Evolutionary conservation across 768 basidiomycete species (phyloP).

Genomic region (Pleurotus platypus): DNA sequence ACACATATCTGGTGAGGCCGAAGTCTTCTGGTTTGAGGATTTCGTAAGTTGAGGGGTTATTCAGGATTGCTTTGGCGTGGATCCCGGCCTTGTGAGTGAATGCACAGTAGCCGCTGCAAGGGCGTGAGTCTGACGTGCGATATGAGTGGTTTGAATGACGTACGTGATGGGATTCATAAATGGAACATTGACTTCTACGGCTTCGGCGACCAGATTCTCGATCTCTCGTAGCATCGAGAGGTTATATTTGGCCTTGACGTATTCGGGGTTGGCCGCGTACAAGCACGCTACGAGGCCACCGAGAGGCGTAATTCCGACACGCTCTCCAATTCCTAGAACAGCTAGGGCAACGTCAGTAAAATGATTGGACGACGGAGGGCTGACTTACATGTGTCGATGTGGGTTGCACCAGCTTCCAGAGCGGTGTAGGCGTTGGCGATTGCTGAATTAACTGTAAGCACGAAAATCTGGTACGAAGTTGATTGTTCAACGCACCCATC

Average conservation of each 20-base stretch:
- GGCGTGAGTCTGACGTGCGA: background rate
- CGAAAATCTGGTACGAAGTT: background rate
- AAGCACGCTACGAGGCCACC: slow-evolving; percentile 96
- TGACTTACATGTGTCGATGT: slow-evolving; percentile 90
- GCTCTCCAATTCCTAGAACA: slow-evolving; percentile 96
- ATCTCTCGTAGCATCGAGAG: slow-evolving; percentile 96
- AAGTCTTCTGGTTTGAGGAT: slow-evolving; percentile 99
- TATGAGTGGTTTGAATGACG: slow-evolving; percentile 16
- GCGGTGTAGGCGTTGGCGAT: slow-evolving; percentile 99
- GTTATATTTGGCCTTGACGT: slow-evolving; percentile 99
- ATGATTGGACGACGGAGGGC: background rate
- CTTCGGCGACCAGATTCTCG: slow-evolving; percentile 98
- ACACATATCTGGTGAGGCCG: slow-evolving; percentile 95
- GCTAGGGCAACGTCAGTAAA: slow-evolving; percentile 38
- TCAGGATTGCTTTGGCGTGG: slow-evolving; percentile 99
- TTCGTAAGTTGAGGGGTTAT: slow-evolving; percentile 99
- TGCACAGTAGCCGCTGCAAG: slow-evolving; percentile 88
- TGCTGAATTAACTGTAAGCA: slow-evolving; percentile 39
- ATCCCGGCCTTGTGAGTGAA: slow-evolving; percentile 99
- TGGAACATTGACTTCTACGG: slow-evolving; percentile 95
- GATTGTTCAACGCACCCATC: slow-evolving; percentile 58
- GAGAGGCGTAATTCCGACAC: slow-evolving; percentile 97
- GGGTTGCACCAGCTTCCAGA: slow-evolving; percentile 97
- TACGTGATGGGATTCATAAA: slow-evolving; percentile 96
- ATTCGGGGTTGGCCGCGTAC: slow-evolving; percentile 95